These are phyloP conservation scores for Leucosporidium scottii DNA, from an alignment of 768 basidiomycete species.

Conservation along the genomic window DNA sequence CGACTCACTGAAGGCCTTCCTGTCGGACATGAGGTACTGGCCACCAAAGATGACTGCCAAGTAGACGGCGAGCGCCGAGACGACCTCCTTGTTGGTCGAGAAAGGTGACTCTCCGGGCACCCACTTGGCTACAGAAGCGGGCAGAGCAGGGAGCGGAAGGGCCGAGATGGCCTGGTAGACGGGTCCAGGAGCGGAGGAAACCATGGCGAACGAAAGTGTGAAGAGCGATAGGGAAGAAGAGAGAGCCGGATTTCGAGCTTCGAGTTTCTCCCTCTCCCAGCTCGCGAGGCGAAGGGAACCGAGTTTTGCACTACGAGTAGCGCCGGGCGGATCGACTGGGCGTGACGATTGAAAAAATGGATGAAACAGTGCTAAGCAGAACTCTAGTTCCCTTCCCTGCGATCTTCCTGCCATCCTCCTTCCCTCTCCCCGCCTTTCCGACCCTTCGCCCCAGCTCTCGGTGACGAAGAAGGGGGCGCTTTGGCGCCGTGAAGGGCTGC, in stretches of 20 bases:
- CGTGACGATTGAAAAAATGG: no score
- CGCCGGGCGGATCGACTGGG: no score
- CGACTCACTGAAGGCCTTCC: conserved; percentile 53
- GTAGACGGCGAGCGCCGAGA: conserved; percentile 65
- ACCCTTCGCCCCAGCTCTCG: no score
- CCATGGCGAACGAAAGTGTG: background rate
- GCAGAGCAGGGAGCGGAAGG: conserved; percentile 25
- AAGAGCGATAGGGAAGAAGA: conserved; percentile 1
- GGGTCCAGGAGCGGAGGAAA: conserved; percentile 11
- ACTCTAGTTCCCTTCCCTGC: no score
- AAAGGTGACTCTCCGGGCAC: conserved; percentile 62
- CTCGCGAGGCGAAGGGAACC: no score
- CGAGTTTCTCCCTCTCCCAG: no score
- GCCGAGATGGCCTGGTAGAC: conserved; percentile 21
- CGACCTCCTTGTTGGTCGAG: conserved; percentile 65
- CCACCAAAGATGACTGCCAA: conserved; percentile 81
- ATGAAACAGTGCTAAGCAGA: no score
- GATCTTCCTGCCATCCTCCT: no score
- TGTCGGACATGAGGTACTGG: conserved; percentile 73
- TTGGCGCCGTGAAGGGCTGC: no score
- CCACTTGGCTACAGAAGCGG: conserved; percentile 23
- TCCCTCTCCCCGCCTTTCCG: no score
- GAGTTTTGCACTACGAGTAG: no score
- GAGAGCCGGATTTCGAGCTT: background rate
- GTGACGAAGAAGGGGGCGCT: no score